Evolutionary conservation across 768 basidiomycete genomes (phyloP), one percentile per base, ranked within the genome.

Genomic region (Tulasnella sp.): DNA sequence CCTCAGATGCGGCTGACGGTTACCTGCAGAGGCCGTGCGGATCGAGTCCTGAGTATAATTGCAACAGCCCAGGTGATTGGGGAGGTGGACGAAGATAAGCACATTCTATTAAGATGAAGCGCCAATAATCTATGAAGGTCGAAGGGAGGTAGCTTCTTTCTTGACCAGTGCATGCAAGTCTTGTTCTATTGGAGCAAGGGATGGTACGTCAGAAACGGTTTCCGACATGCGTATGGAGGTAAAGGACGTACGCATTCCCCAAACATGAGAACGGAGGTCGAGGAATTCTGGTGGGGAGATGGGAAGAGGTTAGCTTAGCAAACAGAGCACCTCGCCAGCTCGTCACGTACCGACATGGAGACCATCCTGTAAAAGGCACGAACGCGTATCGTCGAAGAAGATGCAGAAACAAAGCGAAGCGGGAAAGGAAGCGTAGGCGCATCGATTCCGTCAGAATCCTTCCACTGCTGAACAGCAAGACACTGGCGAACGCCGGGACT

Each of bases 231-330:
- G 10, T 46, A 40, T 1, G 32, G 48, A 29, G 35, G 11, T 37
- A 76, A 74, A 40, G 18, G 13, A 90, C 93, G 86, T 83, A 94
- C 93, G 93, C 80, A 95, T 91, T 26, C 93, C 93, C 93, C 92
- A 94, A 13, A 94, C 92, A 83, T 94, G 91, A 70, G 92, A 87
- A 79, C 92, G 88, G 79, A 95, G 83, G 81, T 94, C 93, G 79
- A 95, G 86, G 82, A 93, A 91, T 86, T 95, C 93, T 93, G 32
- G 26, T 15, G 44, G 15, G 44, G 16, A 29, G 29, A 82, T 40
- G n/a, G 39, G 46, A 23, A 61, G 57, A 40, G 20, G 40, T 10
- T 51, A 76, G 5, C 40, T 73, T 70, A 76, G 70, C 6, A 29
- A 29, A 48, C 10, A n/a, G n/a, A n/a, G n/a, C n/a, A n/a, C 37